A percentile compares a stretch with the other conserved stretches of the same genome.
phyloP scores from a whole-genome alignment of 2,329 filamentous ascomycete species.

The Eurotiales sp. region DNA sequence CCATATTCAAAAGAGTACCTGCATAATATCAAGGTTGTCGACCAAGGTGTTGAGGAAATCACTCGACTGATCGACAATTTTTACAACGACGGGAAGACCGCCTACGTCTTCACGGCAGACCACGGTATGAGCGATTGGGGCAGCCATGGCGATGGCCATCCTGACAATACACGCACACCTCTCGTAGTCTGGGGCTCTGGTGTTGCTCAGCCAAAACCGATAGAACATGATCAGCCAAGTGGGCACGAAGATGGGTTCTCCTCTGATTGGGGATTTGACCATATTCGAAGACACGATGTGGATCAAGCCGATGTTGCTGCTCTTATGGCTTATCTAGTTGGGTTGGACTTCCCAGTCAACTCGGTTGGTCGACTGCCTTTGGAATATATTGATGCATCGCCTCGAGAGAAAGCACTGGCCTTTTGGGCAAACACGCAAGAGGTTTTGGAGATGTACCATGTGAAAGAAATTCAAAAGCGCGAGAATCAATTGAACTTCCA shows the following conservation, averaged over 20 bases:
- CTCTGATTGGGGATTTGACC: conserved; percentile 77
- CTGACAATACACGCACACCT: conserved; percentile 92
- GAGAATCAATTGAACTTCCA: conserved; percentile 70
- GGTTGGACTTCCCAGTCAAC: conserved; percentile 88
- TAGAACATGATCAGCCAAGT: conserved; percentile 55
- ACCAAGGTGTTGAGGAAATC: conserved; percentile 82
- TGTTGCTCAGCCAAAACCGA: conserved; percentile 67
- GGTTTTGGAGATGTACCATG: conserved; percentile 91
- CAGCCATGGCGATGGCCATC: conserved; percentile 97
- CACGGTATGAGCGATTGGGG: conserved; percentile 99
- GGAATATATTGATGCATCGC: conserved; percentile 69
- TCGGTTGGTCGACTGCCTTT: conserved; percentile 91
- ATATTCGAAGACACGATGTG: conserved; percentile 83
- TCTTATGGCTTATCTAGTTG: conserved; percentile 88
- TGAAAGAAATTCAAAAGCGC: conserved; percentile 86
- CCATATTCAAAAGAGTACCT: conserved; percentile 96
- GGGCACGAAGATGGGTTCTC: conserved; percentile 89
- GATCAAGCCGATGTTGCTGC: conserved; percentile 90
- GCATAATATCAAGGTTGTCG: conserved; percentile 90
- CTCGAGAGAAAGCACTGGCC: conserved; percentile 76
- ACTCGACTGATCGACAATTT: conserved; percentile 78
- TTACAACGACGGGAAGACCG: conserved; percentile 78
- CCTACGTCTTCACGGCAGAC: conserved; percentile 95
- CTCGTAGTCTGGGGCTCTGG: conserved; percentile 92
- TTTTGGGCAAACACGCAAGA: conserved; percentile 78